phyloP scores from a whole-genome alignment of 2,329 filamentous ascomycete genomes.

The Daldinia sp. region DNA sequence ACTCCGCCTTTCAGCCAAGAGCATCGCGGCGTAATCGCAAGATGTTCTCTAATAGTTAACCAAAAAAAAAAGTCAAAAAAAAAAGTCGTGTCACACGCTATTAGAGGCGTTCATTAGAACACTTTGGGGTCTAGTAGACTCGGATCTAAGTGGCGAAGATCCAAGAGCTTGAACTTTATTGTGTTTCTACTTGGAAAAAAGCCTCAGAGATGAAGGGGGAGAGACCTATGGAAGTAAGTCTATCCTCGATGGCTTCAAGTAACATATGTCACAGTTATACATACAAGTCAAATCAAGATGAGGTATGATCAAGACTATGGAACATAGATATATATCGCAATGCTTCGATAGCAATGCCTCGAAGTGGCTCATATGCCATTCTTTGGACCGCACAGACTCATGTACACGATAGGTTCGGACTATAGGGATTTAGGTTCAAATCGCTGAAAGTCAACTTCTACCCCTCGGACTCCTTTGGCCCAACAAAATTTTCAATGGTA shows the following conservation, averaged over 20 bases:
- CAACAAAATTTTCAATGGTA: conserved; percentile 9
- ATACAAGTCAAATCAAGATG: neutral
- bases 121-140: neutral
- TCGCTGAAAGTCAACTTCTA: conserved; percentile 18
- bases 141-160: conserved; percentile 1
- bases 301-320: neutral
- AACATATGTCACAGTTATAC: neutral
- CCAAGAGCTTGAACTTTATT: conserved; percentile 6
- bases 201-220: neutral
- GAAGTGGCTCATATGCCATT: neutral
- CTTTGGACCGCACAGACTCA: neutral
- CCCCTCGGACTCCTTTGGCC: conserved; percentile 7
- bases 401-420: conserved; percentile 3
- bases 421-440: conserved; percentile 22
- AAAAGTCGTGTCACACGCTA: neutral
- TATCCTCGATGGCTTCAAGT: neutral
- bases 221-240: neutral
- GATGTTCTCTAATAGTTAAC: neutral
- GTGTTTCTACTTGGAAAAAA: neutral
- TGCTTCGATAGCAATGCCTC: neutral
- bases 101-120: neutral
- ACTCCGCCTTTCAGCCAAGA: neutral
- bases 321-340: neutral
- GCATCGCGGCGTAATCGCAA: neutral
- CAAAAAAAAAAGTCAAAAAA: too few relatives aligned